Evolutionary conservation across 129 eudicot species (phyloP).

Genomic region (Calendula officinalis): DNA sequence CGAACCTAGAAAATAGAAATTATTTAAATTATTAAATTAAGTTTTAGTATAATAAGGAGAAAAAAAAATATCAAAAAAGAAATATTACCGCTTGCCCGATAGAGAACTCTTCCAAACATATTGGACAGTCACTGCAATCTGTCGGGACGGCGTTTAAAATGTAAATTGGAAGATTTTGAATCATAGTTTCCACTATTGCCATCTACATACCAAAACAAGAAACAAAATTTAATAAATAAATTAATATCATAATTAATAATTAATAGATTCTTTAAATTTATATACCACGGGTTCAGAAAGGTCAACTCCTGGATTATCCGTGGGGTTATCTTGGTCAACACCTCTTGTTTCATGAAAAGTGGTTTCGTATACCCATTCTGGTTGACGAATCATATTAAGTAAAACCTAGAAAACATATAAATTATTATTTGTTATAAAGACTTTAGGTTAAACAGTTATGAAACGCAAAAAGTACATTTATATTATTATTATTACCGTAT

Average conservation of each 20-base stretch:
- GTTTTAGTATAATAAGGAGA: too few species aligned
- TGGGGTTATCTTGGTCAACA: slow-evolving; percentile 83
- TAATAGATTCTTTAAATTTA: neutral
- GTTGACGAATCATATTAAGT: slow-evolving; percentile 88
- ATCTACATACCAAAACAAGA: slow-evolving; percentile 47
- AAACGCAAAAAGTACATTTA: neutral
- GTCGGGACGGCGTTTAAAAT: slow-evolving; percentile 93
- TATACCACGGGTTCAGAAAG: slow-evolving; percentile 80
- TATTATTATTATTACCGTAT: slow-evolving; percentile 46
- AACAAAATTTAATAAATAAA: neutral
- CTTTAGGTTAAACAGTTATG: neutral
- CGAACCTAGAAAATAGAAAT: slow-evolving; percentile 68
- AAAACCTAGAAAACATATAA: slow-evolving; percentile 48
- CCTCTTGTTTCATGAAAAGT: slow-evolving; percentile 94
- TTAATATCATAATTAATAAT: neutral
- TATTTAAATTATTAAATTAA: too few species aligned
- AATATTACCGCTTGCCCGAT: slow-evolving; percentile 80
- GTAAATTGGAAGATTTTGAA: slow-evolving; percentile 89
- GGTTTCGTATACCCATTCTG: slow-evolving; percentile 96
- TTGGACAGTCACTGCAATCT: slow-evolving; percentile 98
- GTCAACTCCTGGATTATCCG: slow-evolving; percentile 82
- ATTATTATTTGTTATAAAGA: neutral
- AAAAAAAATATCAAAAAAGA: neutral
- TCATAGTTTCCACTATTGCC: slow-evolving; percentile 84
- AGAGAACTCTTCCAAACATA: slow-evolving; percentile 93